Conservation (phyloP, 2,329 filamentous ascomycete genomes). For the Cercospora zeina region DNA sequence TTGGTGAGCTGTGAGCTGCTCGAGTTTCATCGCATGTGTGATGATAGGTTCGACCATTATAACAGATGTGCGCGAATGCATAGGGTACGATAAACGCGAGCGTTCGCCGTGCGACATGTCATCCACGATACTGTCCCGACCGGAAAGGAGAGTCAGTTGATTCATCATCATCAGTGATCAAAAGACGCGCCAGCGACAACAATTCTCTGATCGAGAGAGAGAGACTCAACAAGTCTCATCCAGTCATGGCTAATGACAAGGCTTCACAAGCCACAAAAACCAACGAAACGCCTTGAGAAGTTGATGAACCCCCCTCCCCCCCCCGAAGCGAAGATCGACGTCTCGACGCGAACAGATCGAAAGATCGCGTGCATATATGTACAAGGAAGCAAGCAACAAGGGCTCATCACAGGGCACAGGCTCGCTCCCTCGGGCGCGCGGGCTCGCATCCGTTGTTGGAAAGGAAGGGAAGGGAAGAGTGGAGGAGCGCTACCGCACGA, state of each 20-base stretch:
- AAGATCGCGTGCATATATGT: slow-evolving; percentile 1
- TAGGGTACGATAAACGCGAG: too few relatives aligned
- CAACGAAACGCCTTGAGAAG: too few relatives aligned
- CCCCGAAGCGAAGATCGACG: not conserved
- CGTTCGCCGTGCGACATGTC: too few relatives aligned
- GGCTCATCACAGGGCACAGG: too few relatives aligned
- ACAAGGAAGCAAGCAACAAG: not conserved
- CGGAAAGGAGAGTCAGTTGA: not conserved
- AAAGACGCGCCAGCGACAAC: not conserved
- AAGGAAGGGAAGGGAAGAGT: not conserved
- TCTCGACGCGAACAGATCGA: not conserved
- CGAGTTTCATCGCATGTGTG: not conserved
- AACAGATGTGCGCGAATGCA: too few relatives aligned
- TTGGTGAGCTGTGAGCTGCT: not conserved
- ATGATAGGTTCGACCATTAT: not conserved
- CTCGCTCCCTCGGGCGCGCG: too few relatives aligned
- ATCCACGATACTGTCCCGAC: too few relatives aligned
- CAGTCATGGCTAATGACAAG: too few relatives aligned
- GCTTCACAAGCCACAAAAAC: too few relatives aligned
- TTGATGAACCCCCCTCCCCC: too few relatives aligned
- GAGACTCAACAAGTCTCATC: too few relatives aligned
- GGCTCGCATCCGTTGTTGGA: not conserved
- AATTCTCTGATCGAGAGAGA: too few relatives aligned
- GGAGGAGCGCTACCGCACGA: not conserved
- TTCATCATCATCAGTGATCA: not conserved